Percentiles rank a stretch among this genome's conserved stretches.
Conservation (phyloP, 306 rosid species). For the Cotoneaster glaucophyllus region DNA sequence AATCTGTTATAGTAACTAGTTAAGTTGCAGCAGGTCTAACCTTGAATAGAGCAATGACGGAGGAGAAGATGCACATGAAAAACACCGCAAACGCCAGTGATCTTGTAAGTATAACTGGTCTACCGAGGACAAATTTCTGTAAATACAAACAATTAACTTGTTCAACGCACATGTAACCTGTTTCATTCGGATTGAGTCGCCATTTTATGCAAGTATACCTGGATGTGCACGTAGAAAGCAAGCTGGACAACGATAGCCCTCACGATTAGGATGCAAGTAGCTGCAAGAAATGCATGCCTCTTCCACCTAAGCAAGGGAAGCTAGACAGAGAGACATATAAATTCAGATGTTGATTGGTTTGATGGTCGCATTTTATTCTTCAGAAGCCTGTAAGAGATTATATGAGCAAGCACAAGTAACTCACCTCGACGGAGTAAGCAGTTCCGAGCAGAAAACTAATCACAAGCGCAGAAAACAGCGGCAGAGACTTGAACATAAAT, state of each 20-base stretch:
- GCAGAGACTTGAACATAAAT: constrained; percentile 12
- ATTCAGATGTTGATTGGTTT: too few relatives aligned
- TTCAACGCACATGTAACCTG: too few relatives aligned
- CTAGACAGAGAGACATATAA: not conserved
- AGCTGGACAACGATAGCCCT: constrained; percentile 23
- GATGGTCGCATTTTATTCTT: too few relatives aligned
- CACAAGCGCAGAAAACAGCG: constrained; percentile 11
- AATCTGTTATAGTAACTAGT: not conserved
- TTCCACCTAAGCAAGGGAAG: constrained; percentile 21
- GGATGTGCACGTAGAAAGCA: constrained; percentile 15
- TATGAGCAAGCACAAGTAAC: not conserved
- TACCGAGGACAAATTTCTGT: constrained; percentile 17
- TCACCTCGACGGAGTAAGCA: constrained; percentile 18
- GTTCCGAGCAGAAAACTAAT: constrained; percentile 15
- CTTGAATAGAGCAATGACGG: constrained; percentile 27
- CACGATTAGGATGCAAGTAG: constrained; percentile 18
- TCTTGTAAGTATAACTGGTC: constrained; percentile 12
- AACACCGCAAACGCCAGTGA: constrained; percentile 14
- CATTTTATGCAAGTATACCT: not conserved
- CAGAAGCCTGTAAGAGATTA: not conserved
- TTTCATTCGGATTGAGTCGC: not conserved
- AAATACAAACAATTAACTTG: not conserved
- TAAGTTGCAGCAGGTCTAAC: not conserved
- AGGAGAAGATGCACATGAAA: constrained; percentile 21
- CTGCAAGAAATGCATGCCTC: constrained; percentile 21